phyloP scores from a whole-genome alignment of 2,329 filamentous ascomycete genomes.

The Colletotrichum orchidophilum region DNA sequence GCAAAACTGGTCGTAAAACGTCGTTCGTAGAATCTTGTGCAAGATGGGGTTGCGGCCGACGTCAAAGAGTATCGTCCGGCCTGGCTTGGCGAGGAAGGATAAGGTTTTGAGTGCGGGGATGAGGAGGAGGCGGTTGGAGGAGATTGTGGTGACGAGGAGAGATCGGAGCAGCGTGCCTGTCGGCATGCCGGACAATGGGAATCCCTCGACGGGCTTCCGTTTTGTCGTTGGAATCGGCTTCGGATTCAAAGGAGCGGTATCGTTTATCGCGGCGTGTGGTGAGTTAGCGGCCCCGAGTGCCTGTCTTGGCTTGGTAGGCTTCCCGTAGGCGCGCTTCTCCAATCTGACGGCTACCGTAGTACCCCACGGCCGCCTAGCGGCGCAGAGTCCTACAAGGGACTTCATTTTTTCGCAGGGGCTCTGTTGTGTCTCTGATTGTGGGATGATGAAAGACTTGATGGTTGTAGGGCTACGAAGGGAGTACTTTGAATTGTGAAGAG shows the following conservation, averaged over 20 bases:
- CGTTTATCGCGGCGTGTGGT: constrained; percentile 12
- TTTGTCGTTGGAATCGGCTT: not conserved
- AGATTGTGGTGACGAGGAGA: constrained; percentile 55
- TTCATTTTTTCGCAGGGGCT: constrained; percentile 11
- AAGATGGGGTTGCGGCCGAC: constrained; percentile 61
- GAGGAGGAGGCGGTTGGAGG: constrained; percentile 53
- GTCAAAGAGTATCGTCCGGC: constrained; percentile 45
- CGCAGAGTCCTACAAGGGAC: not conserved
- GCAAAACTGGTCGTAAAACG: constrained; percentile 66
- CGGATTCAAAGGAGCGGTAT: not conserved
- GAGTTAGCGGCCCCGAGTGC: constrained; percentile 16
- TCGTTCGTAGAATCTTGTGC: constrained; percentile 56
- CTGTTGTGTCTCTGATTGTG: not conserved
- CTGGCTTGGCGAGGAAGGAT: constrained; percentile 48
- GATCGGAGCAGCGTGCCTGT: constrained; percentile 49
- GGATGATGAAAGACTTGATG: not conserved
- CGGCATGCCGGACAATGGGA: constrained; percentile 43
- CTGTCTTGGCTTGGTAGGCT: constrained; percentile 24
- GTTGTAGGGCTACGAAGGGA: not conserved
- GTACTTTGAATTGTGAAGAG: not conserved
- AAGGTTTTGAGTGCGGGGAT: constrained; percentile 48
- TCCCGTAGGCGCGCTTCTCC: constrained; percentile 23
- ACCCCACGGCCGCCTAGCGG: constrained; percentile 23
- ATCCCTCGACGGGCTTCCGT: constrained; percentile 3
- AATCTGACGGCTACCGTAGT: not conserved